These are phyloP conservation scores for Erythrophleum fordii DNA, from an alignment of 306 rosid genomes.

Conservation along the genomic window DNA sequence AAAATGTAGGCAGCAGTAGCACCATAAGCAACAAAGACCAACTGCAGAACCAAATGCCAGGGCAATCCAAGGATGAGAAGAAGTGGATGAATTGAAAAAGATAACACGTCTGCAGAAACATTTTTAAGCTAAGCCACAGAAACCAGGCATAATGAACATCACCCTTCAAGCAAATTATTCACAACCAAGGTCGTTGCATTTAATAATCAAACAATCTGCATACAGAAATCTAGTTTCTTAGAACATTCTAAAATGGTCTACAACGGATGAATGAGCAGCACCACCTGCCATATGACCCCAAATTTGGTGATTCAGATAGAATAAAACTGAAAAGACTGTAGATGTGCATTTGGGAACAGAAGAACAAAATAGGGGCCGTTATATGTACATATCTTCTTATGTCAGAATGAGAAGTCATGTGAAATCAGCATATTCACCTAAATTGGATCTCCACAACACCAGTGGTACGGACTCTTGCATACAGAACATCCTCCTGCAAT, in stretches of 20 bases:
- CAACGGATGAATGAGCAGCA: background rate
- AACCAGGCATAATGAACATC: background rate
- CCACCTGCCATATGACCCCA: background rate
- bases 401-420: constrained; percentile 18
- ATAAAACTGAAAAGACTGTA: background rate
- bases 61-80: background rate
- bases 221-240: background rate
- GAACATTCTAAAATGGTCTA: background rate
- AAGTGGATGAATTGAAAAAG: constrained; percentile 11
- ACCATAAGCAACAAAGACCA: constrained; percentile 8
- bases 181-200: background rate
- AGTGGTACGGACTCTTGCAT: constrained; percentile 96
- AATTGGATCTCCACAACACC: constrained; percentile 99
- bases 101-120: background rate
- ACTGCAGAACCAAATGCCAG: constrained; percentile 1
- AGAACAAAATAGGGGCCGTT: constrained; percentile 9
- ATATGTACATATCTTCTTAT: background rate
- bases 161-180: constrained; percentile 4
- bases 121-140: background rate
- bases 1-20: background rate
- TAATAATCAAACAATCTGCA: constrained; percentile 10
- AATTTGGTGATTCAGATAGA: constrained; percentile 5
- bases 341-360: constrained; percentile 27
- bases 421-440: constrained; percentile 62
- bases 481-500: constrained; percentile 88